A percentile compares a stretch with the other conserved stretches of the same genome.
phyloP scores from a whole-genome alignment of 2,329 filamentous ascomycete genomes.

The Proliferodiscus dingleyae region DNA sequence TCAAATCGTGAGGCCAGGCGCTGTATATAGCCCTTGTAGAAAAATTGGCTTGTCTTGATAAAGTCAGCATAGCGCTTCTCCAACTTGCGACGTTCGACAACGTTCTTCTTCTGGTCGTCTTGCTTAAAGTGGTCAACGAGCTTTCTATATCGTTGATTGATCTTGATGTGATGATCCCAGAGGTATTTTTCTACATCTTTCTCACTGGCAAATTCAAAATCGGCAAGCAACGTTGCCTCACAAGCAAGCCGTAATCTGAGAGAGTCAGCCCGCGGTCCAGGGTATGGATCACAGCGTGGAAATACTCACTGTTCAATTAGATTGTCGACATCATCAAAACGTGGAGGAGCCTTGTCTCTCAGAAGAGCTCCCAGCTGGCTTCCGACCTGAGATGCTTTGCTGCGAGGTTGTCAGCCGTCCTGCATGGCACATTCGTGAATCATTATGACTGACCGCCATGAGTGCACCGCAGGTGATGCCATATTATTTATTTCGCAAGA shows the following conservation, averaged over 20 bases:
- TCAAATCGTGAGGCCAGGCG: conserved; percentile 60
- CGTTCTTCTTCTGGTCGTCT: conserved; percentile 40
- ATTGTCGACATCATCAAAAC: conserved; percentile 43
- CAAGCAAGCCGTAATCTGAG: conserved; percentile 48
- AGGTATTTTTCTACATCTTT: conserved; percentile 65
- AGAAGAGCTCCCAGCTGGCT: conserved; percentile 43
- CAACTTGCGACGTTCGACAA: conserved; percentile 67
- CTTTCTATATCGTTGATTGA: conserved; percentile 75
- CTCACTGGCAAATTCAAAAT: conserved; percentile 61
- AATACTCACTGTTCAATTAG: conserved; percentile 28
- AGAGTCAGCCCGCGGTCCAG: conserved; percentile 11
- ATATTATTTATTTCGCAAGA: conserved; percentile 20
- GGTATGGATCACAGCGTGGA: neutral
- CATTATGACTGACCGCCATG: conserved; percentile 44
- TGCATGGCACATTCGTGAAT: neutral
- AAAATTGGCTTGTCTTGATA: conserved; percentile 80
- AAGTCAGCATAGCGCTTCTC: conserved; percentile 79
- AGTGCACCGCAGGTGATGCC: conserved; percentile 37
- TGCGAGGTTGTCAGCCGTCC: conserved; percentile 23
- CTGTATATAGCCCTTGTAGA: conserved; percentile 83
- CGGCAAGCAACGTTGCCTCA: conserved; percentile 66
- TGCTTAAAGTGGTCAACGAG: conserved; percentile 53
- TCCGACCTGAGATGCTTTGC: conserved; percentile 42
- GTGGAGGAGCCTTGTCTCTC: conserved; percentile 42
- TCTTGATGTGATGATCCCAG: conserved; percentile 73